A percentile compares a stretch with the other conserved stretches of the same genome.
Evolutionary conservation across 2,329 filamentous ascomycete genomes (phyloP).

Genomic region (Monosporascus cannonballus): DNA sequence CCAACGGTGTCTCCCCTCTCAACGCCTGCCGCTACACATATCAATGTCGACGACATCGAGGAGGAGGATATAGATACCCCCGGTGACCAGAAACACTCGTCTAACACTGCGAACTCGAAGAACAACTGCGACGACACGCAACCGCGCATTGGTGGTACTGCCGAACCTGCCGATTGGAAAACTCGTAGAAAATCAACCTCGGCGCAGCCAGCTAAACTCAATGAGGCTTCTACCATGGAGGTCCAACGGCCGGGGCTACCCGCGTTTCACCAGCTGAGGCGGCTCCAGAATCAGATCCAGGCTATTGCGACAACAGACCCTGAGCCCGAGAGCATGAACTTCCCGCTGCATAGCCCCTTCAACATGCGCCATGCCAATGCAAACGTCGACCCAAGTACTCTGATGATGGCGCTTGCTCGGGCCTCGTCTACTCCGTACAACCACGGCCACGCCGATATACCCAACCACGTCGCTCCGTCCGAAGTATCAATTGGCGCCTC

Average conservation of each 20-base stretch:
- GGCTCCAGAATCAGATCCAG: constrained; percentile 15
- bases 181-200: neutral
- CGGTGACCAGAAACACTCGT: neutral
- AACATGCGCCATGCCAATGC: constrained; percentile 18
- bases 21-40: constrained; percentile 26
- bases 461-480: constrained; percentile 21
- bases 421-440: constrained; percentile 15
- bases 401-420: constrained; percentile 24
- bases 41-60: constrained; percentile 23
- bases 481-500: constrained; percentile 27
- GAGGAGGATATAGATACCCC: constrained; percentile 18
- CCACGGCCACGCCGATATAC: constrained; percentile 15
- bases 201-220: neutral
- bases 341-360: constrained; percentile 14
- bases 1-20: constrained; percentile 30
- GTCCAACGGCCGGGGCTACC: neutral
- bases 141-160: neutral
- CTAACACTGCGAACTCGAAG: neutral
- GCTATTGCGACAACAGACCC: constrained; percentile 28
- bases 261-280: neutral
- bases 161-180: neutral
- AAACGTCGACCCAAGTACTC: constrained; percentile 25
- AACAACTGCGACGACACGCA: neutral
- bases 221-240: neutral
- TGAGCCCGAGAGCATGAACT: constrained; percentile 18